Conservation (phyloP, 768 basidiomycete species). For the Serendipita vermifera region DNA sequence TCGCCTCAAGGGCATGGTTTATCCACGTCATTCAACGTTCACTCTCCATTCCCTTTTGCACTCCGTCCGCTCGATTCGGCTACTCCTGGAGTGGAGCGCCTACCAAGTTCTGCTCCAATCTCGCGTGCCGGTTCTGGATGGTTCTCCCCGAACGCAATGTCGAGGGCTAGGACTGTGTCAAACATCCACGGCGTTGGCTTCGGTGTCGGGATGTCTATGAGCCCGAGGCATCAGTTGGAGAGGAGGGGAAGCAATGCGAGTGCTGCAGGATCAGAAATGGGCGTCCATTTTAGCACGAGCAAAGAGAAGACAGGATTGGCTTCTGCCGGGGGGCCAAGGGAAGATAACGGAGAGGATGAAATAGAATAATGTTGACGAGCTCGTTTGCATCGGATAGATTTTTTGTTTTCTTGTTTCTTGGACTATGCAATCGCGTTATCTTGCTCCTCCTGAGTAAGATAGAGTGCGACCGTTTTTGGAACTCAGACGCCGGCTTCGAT, state of each 20-base stretch:
- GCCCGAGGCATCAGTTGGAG: not conserved
- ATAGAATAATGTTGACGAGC: too few relatives aligned
- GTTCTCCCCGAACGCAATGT: not conserved
- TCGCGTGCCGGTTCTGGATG: not conserved
- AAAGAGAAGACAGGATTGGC: too few relatives aligned
- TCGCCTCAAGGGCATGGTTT: not conserved
- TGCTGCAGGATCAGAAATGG: not conserved
- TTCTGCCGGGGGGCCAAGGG: too few relatives aligned
- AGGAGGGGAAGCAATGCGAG: not conserved
- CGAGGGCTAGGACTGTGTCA: not conserved
- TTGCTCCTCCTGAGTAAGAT: too few relatives aligned
- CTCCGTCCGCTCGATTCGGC: not conserved
- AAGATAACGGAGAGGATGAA: too few relatives aligned
- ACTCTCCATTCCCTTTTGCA: not conserved
- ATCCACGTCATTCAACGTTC: not conserved
- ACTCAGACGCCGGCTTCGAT: too few relatives aligned
- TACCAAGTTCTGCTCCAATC: not conserved
- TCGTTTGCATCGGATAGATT: too few relatives aligned
- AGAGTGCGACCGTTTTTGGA: too few relatives aligned
- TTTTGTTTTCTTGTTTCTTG: too few relatives aligned
- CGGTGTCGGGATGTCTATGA: constrained; percentile 1
- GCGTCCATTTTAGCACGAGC: not conserved
- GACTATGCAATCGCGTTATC: too few relatives aligned
- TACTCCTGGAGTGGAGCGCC: not conserved
- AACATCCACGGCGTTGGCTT: not conserved